phyloP scores from a whole-genome alignment of 73 alveolate species.

The Paramecium primaurelia region DNA sequence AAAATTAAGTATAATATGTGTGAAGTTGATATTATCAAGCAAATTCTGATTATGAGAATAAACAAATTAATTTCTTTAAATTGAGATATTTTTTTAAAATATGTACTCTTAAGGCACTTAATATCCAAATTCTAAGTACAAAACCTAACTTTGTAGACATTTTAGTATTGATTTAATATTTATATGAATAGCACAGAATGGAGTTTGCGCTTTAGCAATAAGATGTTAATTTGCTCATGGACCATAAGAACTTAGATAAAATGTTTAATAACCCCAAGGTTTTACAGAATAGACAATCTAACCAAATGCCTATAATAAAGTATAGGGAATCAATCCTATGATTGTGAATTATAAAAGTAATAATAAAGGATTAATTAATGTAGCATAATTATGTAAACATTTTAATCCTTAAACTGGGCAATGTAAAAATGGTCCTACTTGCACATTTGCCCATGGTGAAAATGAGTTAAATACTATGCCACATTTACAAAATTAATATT shows the following conservation, averaged over 20 bases:
- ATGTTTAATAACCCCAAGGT: not conserved
- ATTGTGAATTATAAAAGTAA: constrained; percentile 40
- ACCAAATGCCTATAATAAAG: not conserved
- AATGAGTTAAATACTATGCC: not conserved
- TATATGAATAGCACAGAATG: constrained; percentile 26
- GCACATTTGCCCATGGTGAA: constrained; percentile 50
- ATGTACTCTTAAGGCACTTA: not conserved
- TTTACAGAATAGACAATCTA: not conserved
- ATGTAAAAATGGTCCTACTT: constrained; percentile 43
- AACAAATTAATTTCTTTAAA: constrained; percentile 10
- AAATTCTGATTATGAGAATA: not conserved
- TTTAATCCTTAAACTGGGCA: constrained; percentile 37
- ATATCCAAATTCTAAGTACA: constrained; percentile 29
- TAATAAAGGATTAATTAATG: not conserved
- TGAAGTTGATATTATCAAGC: not conserved
- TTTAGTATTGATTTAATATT: not conserved
- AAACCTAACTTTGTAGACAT: constrained; percentile 46
- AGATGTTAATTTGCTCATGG: constrained; percentile 56
- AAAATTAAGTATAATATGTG: not conserved
- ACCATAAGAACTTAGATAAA: constrained; percentile 11
- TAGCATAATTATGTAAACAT: constrained; percentile 40
- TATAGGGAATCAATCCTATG: constrained; percentile 35
- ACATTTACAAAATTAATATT: not conserved
- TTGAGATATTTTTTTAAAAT: not conserved
- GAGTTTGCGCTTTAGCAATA: constrained; percentile 41